These are phyloP conservation scores for Phlyctochytrium bullatum DNA, from an alignment of 192 early-diverging fungal genomes.

Conservation along the genomic window DNA sequence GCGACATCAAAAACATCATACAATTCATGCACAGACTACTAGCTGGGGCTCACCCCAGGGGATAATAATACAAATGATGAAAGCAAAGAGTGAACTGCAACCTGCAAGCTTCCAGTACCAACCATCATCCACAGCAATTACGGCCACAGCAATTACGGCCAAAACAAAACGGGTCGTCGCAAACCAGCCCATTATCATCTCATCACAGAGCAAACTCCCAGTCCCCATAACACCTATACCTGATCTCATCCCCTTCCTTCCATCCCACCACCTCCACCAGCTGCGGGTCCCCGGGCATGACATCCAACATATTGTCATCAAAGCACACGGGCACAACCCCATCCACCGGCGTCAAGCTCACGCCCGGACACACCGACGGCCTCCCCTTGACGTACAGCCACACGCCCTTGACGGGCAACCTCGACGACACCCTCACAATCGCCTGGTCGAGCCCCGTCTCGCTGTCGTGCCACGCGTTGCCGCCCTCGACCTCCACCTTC, in stretches of 20 bases:
- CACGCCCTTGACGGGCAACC: conserved; percentile 15
- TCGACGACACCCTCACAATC: neutral
- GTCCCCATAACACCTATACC: neutral
- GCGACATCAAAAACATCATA: too few relatives aligned
- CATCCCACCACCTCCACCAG: neutral
- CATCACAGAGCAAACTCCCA: too few relatives aligned
- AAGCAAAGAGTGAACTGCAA: too few relatives aligned
- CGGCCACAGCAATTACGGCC: too few relatives aligned
- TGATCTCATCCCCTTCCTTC: neutral
- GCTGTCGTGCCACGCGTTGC: neutral
- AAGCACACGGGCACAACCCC: conserved; percentile 3
- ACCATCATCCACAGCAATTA: too few relatives aligned
- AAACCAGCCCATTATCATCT: too few relatives aligned
- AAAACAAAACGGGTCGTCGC: too few relatives aligned
- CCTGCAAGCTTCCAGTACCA: too few relatives aligned
- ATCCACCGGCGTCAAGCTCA: neutral
- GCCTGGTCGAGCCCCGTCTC: neutral
- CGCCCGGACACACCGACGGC: neutral
- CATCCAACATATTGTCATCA: conserved; percentile 19
- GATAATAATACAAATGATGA: too few relatives aligned
- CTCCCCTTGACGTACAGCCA: neutral
- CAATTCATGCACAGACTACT: too few relatives aligned
- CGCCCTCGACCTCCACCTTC: conserved; percentile 6
- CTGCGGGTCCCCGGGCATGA: conserved; percentile 7
- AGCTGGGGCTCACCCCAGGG: too few relatives aligned